Percentiles rank a stretch among this genome's conserved stretches.
Conservation (phyloP, 371 early-diverging fungal genomes). For the Blastocladiella emersonii region DNA sequence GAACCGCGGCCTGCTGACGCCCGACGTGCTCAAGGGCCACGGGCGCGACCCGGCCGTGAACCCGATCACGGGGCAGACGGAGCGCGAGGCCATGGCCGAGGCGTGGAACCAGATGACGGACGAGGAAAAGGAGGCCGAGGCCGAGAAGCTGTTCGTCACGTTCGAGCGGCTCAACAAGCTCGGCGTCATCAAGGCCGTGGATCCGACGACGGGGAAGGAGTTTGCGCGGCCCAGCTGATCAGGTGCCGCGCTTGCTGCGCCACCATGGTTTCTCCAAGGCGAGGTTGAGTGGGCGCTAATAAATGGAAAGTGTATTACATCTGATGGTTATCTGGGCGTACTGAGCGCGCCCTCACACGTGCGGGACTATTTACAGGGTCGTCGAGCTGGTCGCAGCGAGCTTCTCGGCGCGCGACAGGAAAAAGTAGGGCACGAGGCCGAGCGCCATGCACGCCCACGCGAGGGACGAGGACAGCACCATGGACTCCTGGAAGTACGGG, state of each 20-base stretch:
- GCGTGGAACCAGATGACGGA: conserved; percentile 68
- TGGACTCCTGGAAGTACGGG: conserved; percentile 14
- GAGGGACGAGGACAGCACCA: not conserved
- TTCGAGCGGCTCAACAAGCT: conserved; percentile 84
- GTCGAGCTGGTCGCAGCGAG: no score
- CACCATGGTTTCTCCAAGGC: no score
- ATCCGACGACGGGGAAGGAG: conserved; percentile 21
- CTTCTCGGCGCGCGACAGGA: no score
- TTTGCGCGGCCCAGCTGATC: not conserved
- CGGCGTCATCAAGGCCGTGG: conserved; percentile 63
- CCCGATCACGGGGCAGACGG: conserved; percentile 60
- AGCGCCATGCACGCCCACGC: not conserved
- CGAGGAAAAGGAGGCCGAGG: conserved; percentile 89
- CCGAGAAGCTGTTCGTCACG: conserved; percentile 75
- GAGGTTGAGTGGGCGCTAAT: no score
- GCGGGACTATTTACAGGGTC: no score
- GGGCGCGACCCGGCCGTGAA: conserved; percentile 33
- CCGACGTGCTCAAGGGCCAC: not conserved
- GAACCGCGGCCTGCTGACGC: conserved; percentile 26
- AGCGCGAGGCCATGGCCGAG: conserved; percentile 17
- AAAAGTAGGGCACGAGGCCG: not conserved
- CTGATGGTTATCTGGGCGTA: no score
- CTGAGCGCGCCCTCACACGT: no score
- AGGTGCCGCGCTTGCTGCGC: no score
- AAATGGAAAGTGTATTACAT: no score